A percentile compares a stretch with the other conserved stretches of the same genome.
These are phyloP conservation scores for Pyronema omphalodes DNA, from an alignment of 495 filamentous ascomycete species.

Conservation along the genomic window DNA sequence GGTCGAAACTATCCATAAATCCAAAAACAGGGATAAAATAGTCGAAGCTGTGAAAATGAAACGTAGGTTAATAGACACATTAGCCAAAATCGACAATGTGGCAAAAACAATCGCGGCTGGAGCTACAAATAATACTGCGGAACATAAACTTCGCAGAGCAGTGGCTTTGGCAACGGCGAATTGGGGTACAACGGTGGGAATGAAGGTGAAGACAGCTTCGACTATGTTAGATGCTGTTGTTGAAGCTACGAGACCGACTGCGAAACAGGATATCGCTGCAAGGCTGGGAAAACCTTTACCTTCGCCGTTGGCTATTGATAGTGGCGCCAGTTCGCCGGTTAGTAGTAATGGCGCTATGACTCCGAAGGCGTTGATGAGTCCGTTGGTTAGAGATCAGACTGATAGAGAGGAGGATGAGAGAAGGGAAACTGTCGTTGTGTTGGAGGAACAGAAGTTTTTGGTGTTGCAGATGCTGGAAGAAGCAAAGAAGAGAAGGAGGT, in stretches of 20 bases:
- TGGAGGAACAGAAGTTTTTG: conserved; percentile 89
- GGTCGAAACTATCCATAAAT: conserved; percentile 45
- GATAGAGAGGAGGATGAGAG: conserved; percentile 49
- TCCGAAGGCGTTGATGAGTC: conserved; percentile 46
- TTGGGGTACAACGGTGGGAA: conserved; percentile 27
- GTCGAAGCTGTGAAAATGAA: conserved; percentile 79
- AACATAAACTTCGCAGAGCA: conserved; percentile 29
- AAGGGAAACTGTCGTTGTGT: conserved; percentile 63
- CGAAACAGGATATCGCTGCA: background rate
- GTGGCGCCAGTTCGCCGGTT: background rate
- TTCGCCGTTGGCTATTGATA: no score
- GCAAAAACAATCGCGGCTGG: conserved; percentile 65
- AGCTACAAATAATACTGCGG: conserved; percentile 64
- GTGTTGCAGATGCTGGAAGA: conserved; percentile 74
- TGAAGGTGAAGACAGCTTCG: conserved; percentile 69
- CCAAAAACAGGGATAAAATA: conserved; percentile 32
- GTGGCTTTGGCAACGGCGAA: conserved; percentile 11
- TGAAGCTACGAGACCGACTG: background rate
- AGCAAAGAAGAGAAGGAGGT: conserved; percentile 61
- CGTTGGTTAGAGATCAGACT: background rate
- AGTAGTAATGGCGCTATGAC: conserved; percentile 37
- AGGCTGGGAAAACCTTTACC: background rate
- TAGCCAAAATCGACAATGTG: conserved; percentile 73
- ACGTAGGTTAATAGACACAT: conserved; percentile 77
- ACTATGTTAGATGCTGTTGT: conserved; percentile 50